Conservation (phyloP, 1,284 basidiomycete species). For the Ustilago xerochloae region DNA sequence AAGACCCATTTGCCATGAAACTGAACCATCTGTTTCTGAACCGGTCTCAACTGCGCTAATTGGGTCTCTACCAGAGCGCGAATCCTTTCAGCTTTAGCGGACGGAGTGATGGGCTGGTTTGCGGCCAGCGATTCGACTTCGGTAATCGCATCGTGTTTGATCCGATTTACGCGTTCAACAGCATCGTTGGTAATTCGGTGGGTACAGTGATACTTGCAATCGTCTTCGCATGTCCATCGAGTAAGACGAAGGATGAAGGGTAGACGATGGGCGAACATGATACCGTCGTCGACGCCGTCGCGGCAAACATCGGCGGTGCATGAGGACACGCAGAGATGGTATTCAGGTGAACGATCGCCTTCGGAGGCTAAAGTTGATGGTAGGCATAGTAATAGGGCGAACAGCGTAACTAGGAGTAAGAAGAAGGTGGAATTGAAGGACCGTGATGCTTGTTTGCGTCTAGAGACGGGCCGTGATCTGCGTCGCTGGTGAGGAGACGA, state of each 20-base stretch:
- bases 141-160: conserved; percentile 64
- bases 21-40: conserved; percentile 67
- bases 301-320: conserved; percentile 57
- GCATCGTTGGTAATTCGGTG: conserved; percentile 81
- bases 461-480: background rate
- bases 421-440: conserved; percentile 7
- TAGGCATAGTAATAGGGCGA: conserved; percentile 15
- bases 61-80: conserved; percentile 28
- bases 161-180: conserved; percentile 64
- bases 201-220: conserved; percentile 91
- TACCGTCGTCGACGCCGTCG: conserved; percentile 60
- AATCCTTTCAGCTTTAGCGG: conserved; percentile 6
- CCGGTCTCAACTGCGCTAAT: conserved; percentile 45
- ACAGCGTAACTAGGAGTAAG: conserved; percentile 10
- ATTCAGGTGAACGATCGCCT: conserved; percentile 64
- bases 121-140: conserved; percentile 24
- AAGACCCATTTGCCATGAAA: conserved; percentile 83
- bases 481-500: background rate
- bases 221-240: conserved; percentile 80
- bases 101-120: conserved; percentile 9
- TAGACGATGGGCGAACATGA: conserved; percentile 67
- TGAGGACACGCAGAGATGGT: conserved; percentile 57
- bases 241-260: conserved; percentile 72
- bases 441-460: background rate
- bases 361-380: conserved; percentile 49